Evolutionary conservation across 495 filamentous ascomycete species (phyloP).

Genomic region (Alectoria sarmentosa): DNA sequence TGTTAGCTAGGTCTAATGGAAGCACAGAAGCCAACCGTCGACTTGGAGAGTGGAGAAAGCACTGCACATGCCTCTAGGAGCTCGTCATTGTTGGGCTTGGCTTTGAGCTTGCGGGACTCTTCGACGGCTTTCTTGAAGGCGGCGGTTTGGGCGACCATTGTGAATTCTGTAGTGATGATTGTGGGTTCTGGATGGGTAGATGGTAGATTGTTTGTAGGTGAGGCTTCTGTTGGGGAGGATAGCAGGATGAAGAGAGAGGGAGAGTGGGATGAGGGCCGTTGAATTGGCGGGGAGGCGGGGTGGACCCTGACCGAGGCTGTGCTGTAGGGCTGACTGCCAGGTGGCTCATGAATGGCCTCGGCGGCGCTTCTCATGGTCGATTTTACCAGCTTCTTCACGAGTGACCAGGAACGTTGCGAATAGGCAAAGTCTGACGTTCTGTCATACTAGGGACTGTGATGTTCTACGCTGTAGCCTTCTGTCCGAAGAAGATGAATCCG

Average conservation of each 20-base stretch:
- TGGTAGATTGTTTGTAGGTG: not conserved
- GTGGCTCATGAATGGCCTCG: too few relatives aligned
- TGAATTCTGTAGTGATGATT: not conserved
- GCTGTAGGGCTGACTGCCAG: not conserved
- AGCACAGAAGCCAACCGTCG: too few relatives aligned
- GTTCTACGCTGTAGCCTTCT: not conserved
- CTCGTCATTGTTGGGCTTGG: constrained; percentile 45
- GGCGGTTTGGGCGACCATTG: constrained; percentile 25
- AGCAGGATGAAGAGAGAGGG: not conserved
- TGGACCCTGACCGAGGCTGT: not conserved
- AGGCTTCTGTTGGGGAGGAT: not conserved
- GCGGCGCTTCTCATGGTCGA: too few relatives aligned
- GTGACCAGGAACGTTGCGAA: too few relatives aligned
- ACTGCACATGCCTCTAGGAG: constrained; percentile 45
- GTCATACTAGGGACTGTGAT: too few relatives aligned
- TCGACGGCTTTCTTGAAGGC: constrained; percentile 45
- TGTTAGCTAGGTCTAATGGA: not conserved
- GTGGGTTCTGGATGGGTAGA: too few relatives aligned
- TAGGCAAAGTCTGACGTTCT: too few relatives aligned
- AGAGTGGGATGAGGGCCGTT: not conserved
- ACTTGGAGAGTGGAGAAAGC: too few relatives aligned
- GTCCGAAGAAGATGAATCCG: not conserved
- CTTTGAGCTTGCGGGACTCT: constrained; percentile 53
- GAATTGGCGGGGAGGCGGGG: not conserved
- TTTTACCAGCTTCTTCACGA: too few relatives aligned